Percentiles rank a stretch among this genome's conserved stretches.
Evolutionary conservation across 2,329 filamentous ascomycete genomes (phyloP).

Genomic region (Pseudocercospora macadamiae): DNA sequence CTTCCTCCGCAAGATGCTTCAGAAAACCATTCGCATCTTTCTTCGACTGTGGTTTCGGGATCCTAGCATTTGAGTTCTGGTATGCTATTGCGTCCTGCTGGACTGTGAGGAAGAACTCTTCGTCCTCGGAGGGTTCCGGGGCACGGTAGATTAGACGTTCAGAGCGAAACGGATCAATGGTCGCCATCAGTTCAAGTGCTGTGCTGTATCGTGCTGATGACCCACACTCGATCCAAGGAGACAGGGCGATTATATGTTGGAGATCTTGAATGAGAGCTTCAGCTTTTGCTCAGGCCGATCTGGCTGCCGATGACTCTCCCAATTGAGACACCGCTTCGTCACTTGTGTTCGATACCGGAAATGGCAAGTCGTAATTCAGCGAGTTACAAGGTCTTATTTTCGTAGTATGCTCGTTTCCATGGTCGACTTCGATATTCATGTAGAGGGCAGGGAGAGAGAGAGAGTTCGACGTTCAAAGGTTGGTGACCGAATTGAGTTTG

Average conservation of each 20-base stretch:
- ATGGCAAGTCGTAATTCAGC: too few relatives aligned
- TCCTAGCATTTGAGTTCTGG: constrained; percentile 22
- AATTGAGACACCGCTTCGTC: background rate
- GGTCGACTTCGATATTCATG: too few relatives aligned
- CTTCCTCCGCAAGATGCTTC: constrained; percentile 27
- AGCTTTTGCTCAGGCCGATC: background rate
- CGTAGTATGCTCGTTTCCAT: too few relatives aligned
- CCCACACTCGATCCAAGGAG: background rate
- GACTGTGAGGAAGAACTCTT: constrained; percentile 34
- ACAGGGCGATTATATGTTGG: background rate
- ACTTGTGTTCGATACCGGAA: too few relatives aligned
- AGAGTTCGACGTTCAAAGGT: too few relatives aligned
- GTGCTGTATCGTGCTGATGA: background rate
- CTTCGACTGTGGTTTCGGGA: constrained; percentile 38
- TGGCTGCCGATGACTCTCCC: background rate
- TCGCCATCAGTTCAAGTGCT: background rate
- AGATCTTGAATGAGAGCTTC: too few relatives aligned
- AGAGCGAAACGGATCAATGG: constrained; percentile 39
- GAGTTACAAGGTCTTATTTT: too few relatives aligned
- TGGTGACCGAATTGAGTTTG: too few relatives aligned
- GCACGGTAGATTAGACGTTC: constrained; percentile 45
- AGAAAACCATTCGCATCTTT: constrained; percentile 34
- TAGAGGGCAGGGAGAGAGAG: too few relatives aligned
- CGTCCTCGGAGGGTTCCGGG: constrained; percentile 34
- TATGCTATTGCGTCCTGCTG: constrained; percentile 23